These are phyloP conservation scores for Oryza nivara DNA, from an alignment of 176 grass and related monocot genomes.

Conservation along the genomic window DNA sequence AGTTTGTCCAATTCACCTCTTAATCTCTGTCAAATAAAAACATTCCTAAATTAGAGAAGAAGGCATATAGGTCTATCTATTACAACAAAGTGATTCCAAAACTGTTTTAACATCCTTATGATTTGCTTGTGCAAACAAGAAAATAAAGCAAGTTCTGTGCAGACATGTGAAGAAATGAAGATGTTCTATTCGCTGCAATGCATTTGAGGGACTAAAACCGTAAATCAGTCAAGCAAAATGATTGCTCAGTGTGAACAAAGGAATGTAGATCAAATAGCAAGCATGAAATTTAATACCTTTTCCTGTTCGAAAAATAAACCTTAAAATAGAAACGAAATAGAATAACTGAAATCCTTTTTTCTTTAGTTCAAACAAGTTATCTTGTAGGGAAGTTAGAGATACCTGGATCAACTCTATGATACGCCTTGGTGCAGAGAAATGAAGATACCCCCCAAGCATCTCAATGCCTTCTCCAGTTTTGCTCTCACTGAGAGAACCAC, in stretches of 20 bases:
- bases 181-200: not conserved
- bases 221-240: not conserved
- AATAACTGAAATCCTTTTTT: not conserved
- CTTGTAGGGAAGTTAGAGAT: conserved; percentile 16
- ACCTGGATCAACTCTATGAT: conserved; percentile 91
- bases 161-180: not conserved
- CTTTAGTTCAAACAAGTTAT: not conserved
- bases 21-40: conserved; percentile 65
- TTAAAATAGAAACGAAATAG: not conserved
- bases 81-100: not conserved
- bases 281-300: not conserved
- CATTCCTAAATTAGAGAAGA: not conserved
- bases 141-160: not conserved
- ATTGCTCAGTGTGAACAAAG: not conserved
- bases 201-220: not conserved
- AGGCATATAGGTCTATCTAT: not conserved
- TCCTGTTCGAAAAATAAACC: not conserved
- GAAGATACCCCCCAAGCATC: conserved; percentile 93
- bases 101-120: not conserved
- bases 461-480: conserved; percentile 85
- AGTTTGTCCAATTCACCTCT: conserved; percentile 86
- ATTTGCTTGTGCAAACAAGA: not conserved
- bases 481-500: conserved; percentile 62
- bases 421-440: conserved; percentile 79
- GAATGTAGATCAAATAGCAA: conserved; percentile 2